Evolutionary conservation across 805 yeast species (phyloP).

Genomic region (Hanseniaspora osmophila): DNA sequence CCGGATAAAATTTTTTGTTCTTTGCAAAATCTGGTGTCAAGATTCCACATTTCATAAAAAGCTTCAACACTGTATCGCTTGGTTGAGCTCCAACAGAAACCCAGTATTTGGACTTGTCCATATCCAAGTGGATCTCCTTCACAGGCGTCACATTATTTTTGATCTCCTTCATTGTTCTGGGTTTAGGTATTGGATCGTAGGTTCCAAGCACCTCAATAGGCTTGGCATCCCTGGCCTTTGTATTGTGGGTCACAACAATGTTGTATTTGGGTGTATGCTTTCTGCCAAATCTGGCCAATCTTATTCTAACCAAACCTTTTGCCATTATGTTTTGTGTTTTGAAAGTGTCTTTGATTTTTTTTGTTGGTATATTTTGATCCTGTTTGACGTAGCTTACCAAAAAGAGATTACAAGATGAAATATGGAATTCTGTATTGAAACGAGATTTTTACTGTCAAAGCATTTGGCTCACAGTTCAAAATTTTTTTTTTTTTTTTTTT

Average conservation of each 20-base stretch:
- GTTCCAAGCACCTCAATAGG: slow-evolving; percentile 95
- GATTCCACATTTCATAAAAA: slow-evolving; percentile 62
- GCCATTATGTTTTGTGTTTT: not conserved
- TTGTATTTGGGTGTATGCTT: slow-evolving; percentile 77
- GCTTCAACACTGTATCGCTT: slow-evolving; percentile 59
- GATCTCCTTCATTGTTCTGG: slow-evolving; percentile 37
- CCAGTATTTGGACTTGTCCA: slow-evolving; percentile 88
- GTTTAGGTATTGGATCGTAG: slow-evolving; percentile 68
- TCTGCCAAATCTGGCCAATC: slow-evolving; percentile 89
- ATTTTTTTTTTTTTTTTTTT: too few relatives aligned
- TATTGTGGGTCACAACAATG: slow-evolving; percentile 50
- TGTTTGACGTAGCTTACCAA: too few relatives aligned
- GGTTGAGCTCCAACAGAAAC: slow-evolving; percentile 95
- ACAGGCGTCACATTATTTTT: slow-evolving; percentile 43
- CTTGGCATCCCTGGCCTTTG: slow-evolving; percentile 67
- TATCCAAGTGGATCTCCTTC: slow-evolving; percentile 75
- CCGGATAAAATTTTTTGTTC: not conserved
- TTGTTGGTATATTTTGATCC: not conserved
- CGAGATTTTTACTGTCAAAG: too few relatives aligned
- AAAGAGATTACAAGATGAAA: too few relatives aligned
- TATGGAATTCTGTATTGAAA: too few relatives aligned
- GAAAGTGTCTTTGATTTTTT: not conserved
- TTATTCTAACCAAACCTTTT: slow-evolving; percentile 32
- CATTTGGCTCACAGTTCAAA: not conserved
- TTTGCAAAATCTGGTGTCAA: slow-evolving; percentile 1